phyloP scores from a whole-genome alignment of 257 asterid species.

The Buddleja alternifolia region DNA sequence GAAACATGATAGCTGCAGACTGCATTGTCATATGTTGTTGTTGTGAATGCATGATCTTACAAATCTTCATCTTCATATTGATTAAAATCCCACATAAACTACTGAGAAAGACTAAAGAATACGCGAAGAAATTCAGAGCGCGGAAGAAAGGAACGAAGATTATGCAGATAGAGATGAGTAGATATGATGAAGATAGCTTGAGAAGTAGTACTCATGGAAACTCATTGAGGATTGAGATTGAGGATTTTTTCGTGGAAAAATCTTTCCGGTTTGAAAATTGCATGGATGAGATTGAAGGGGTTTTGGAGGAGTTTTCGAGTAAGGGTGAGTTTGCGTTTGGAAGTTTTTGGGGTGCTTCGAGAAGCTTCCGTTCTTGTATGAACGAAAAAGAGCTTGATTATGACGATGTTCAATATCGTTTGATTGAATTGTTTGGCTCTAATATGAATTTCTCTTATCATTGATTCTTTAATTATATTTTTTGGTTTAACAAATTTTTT shows the following conservation, averaged over 20 bases:
- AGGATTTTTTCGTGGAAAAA: slow-evolving; percentile 32
- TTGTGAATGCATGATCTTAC: slow-evolving; percentile 81
- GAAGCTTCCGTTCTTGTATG: slow-evolving; percentile 46
- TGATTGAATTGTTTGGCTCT: slow-evolving; percentile 56
- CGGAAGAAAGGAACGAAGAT: slow-evolving; percentile 38
- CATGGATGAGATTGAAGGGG: slow-evolving; percentile 72
- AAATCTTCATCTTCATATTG: slow-evolving; percentile 61
- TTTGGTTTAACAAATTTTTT: background rate
- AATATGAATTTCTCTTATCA: slow-evolving; percentile 28
- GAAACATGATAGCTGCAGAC: slow-evolving; percentile 68
- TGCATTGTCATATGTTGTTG: slow-evolving; percentile 83
- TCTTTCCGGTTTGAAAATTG: slow-evolving; percentile 41
- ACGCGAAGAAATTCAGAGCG: slow-evolving; percentile 44
- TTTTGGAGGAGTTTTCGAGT: slow-evolving; percentile 61
- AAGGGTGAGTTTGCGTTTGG: slow-evolving; percentile 86
- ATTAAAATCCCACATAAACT: slow-evolving; percentile 61
- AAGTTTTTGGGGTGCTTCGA: slow-evolving; percentile 65
- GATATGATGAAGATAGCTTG: slow-evolving; percentile 39
- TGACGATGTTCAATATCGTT: slow-evolving; percentile 45
- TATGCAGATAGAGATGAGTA: slow-evolving; percentile 33
- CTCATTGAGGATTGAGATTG: slow-evolving; percentile 35
- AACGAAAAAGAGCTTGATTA: slow-evolving; percentile 55
- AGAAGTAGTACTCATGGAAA: slow-evolving; percentile 30
- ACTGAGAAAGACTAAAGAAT: slow-evolving; percentile 47
- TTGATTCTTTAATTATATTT: background rate